Evolutionary conservation across 805 yeast genomes (phyloP).

Genomic region (Candida tallmaniae): DNA sequence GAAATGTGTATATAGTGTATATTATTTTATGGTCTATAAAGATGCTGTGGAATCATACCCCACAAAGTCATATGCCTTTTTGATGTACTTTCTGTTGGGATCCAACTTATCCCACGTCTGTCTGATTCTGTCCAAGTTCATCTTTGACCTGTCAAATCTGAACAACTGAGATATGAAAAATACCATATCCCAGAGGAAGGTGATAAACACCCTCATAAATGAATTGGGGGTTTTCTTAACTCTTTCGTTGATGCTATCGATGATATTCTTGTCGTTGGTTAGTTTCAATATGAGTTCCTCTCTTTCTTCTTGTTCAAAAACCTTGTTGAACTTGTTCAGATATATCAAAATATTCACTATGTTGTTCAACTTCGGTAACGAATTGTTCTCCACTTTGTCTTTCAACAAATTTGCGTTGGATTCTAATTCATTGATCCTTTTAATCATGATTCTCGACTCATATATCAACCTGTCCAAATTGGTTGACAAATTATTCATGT

Average conservation of each 20-base stretch:
- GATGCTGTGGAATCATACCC: constrained; percentile 12
- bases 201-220: constrained; percentile 20
- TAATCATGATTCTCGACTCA: constrained; percentile 37
- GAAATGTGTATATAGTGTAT: too few relatives aligned
- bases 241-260: constrained; percentile 5
- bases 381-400: constrained; percentile 23
- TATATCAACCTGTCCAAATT: constrained; percentile 36
- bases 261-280: constrained; percentile 18
- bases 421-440: constrained; percentile 38
- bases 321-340: constrained; percentile 28
- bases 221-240: constrained; percentile 4
- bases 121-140: constrained; percentile 41
- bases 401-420: constrained; percentile 26
- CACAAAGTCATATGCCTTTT: constrained; percentile 30
- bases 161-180: constrained; percentile 28
- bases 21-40: too few relatives aligned
- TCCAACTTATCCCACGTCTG: constrained; percentile 35
- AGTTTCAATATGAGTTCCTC: constrained; percentile 21
- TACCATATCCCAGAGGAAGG: constrained; percentile 31
- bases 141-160: constrained; percentile 35
- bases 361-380: constrained; percentile 19
- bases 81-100: constrained; percentile 35
- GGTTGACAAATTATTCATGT: constrained; percentile 26
- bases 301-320: constrained; percentile 28
- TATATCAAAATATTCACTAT: constrained; percentile 22